A percentile compares a stretch with the other conserved stretches of the same genome.
These are phyloP conservation scores for Dactylonectria estremocensis DNA, from an alignment of 2,329 filamentous ascomycete species.

Conservation along the genomic window DNA sequence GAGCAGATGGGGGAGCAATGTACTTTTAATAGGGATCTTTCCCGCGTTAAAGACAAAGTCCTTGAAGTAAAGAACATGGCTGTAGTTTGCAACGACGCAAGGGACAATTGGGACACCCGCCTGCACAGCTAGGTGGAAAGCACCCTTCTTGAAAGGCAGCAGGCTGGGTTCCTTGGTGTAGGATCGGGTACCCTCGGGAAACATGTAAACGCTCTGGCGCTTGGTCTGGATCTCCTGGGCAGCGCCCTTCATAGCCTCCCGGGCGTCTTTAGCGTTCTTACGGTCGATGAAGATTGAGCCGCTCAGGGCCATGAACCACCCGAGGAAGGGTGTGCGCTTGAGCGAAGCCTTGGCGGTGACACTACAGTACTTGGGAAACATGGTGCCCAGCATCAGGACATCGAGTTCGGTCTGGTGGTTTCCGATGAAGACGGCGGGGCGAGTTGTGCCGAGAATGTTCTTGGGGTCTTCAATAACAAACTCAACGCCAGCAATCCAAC, in stretches of 20 bases:
- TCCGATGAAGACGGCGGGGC: constrained; percentile 91
- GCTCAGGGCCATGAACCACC: constrained; percentile 93
- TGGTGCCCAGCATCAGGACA: constrained; percentile 88
- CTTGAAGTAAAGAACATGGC: constrained; percentile 78
- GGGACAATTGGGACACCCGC: constrained; percentile 95
- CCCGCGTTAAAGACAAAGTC: constrained; percentile 77
- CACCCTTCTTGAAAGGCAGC: constrained; percentile 98
- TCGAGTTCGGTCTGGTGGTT: constrained; percentile 99
- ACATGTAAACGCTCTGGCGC: constrained; percentile 86
- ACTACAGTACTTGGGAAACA: constrained; percentile 93
- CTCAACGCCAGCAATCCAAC: constrained; percentile 79
- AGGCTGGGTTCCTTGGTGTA: constrained; percentile 86
- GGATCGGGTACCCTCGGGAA: constrained; percentile 93
- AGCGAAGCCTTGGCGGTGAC: constrained; percentile 93
- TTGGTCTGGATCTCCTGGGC: constrained; percentile 82
- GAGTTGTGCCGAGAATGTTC: constrained; percentile 72
- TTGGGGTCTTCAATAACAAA: constrained; percentile 82
- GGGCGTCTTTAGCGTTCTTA: constrained; percentile 84
- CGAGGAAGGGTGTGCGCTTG: constrained; percentile 85
- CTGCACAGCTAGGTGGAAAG: constrained; percentile 95
- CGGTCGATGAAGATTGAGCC: constrained; percentile 97
- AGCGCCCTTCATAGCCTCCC: constrained; percentile 88
- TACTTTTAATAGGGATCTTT: constrained; percentile 82
- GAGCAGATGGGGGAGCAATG: constrained; percentile 38
- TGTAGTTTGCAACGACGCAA: constrained; percentile 85